phyloP scores from a whole-genome alignment of 2,329 filamentous ascomycete genomes.

The Paecilomyces formosus region DNA sequence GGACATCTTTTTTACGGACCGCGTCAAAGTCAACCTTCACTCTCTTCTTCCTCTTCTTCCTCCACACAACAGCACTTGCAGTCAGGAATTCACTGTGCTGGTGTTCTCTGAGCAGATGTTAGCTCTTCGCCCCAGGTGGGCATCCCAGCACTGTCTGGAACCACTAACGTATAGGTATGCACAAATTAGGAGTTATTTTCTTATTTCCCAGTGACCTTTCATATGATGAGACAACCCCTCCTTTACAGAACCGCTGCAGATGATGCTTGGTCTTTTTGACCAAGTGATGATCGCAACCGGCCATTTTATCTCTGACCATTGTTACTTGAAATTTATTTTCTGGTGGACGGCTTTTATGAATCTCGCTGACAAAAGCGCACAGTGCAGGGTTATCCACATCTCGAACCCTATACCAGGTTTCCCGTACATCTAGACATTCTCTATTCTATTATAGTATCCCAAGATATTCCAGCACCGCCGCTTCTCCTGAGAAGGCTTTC shows the following conservation, averaged over 20 bases:
- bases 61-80: not conserved
- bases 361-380: not conserved
- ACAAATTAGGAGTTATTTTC: conserved; percentile 4
- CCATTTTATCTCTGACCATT: conserved; percentile 9
- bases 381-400: not conserved
- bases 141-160: conserved; percentile 23
- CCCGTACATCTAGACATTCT: conserved; percentile 4
- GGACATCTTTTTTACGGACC: conserved; percentile 7
- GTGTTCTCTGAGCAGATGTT: conserved; percentile 25
- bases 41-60: not conserved
- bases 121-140: conserved; percentile 29
- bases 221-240: conserved; percentile 37
- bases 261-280: conserved; percentile 41
- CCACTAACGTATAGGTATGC: conserved; percentile 27
- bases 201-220: conserved; percentile 1
- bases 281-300: conserved; percentile 38
- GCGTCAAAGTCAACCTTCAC: not conserved
- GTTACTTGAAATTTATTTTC: not conserved
- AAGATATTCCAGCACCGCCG: conserved; percentile 17
- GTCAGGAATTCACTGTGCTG: not conserved
- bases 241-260: conserved; percentile 61
- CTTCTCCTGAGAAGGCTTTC: conserved; percentile 26
- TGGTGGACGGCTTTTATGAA: not conserved
- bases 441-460: conserved; percentile 7
- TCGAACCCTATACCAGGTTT: not conserved